Evolutionary conservation across 208 protist species (phyloP), one percentile per base, ranked within the genome.

Genomic region (Acanthamoeba triangularis): DNA sequence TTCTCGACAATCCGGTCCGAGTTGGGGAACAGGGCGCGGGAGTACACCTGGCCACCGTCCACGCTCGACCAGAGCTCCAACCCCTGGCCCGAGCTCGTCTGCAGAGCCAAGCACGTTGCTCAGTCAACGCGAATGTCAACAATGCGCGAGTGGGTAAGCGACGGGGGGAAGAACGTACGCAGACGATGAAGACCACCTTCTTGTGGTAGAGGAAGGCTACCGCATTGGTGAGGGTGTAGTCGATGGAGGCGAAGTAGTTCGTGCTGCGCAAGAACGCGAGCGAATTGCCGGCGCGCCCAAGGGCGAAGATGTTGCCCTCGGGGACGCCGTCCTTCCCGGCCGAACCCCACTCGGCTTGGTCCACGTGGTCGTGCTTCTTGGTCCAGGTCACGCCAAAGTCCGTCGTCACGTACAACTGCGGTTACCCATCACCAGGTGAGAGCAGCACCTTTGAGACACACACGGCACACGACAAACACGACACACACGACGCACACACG

Each of bases 381-480:
- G 3, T 28, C 85, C 85, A 92, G 13, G 85, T 92, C 61, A 56
- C 8, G 4, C 85, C 85, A 11, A 92, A 92, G 85, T 92, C 56
- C 30, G 13, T 37, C 8, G 85, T 92, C 33, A 72, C 35, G 56
- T 92, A 92, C 25, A 92, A 47, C 85, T 91, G 84, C 33, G 52
- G 37, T 28, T n/a, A 49, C 44, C 13, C 44, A 52, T 84, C 59
- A 37, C 41, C 28, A 35, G 44, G 72, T n/a, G 72, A 47, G 72
- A 37, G 72, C 4, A 0, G 7, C 14, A 0, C 3, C 28, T 7
- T 4, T 0, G 52, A 2, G 30, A 59, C 54, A 14, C 54, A 59
- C 25, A 88, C 33, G 2, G 23, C 54, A 25, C 54, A 59, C 54
- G 6, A 59, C 54, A 52, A 4, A 52, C 54, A 59, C 54, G 3